These are phyloP conservation scores for Dictyostelium firmibasis DNA, from an alignment of 78 protist species.

Conservation along the genomic window DNA sequence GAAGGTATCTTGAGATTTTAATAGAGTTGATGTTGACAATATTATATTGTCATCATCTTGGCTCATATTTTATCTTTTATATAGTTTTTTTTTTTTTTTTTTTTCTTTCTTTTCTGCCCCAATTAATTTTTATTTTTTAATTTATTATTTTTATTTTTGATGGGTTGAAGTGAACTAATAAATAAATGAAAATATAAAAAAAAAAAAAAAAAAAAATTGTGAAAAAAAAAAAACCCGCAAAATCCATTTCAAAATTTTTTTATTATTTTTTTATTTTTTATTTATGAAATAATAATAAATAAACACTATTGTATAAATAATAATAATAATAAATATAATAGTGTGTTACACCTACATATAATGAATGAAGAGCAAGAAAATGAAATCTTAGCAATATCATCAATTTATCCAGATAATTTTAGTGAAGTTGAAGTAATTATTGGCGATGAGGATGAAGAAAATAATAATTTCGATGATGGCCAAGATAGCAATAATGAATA, in stretches of 20 bases:
- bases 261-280: not conserved
- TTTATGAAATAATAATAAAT: not conserved
- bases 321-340: not conserved
- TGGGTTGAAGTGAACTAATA: not conserved
- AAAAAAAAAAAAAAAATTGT: not conserved
- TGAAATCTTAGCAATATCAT: slow-evolving; percentile 47
- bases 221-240: not conserved
- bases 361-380: slow-evolving; percentile 33
- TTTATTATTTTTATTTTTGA: not conserved
- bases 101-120: too few species aligned
- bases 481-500: not conserved
- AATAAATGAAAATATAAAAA: not conserved
- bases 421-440: not conserved
- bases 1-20: not conserved
- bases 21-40: not conserved
- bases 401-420: not conserved
- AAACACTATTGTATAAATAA: not conserved
- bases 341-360: not conserved
- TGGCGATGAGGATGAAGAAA: not conserved
- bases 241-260: too few species aligned
- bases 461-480: not conserved
- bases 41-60: not conserved
- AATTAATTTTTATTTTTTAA: too few species aligned
- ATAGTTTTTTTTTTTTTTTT: not conserved
- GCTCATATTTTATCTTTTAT: not conserved